These are phyloP conservation scores for sweet orange (Citrus sinensis) DNA, from an alignment of 345 rosid species.

Conservation along the genomic window DNA sequence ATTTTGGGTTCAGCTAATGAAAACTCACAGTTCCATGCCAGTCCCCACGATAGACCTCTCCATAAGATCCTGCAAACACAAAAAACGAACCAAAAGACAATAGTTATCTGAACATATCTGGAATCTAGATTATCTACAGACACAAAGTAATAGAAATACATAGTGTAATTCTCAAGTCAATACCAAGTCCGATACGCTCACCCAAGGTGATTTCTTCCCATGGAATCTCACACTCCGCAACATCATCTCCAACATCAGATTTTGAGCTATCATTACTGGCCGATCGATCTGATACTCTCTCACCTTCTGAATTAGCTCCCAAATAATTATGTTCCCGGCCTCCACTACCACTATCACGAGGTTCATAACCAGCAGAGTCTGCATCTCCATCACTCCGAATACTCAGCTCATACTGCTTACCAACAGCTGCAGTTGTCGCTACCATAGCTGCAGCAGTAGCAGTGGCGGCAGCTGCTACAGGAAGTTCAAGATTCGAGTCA, in stretches of 20 bases:
- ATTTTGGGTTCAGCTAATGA: slow-evolving; percentile 15
- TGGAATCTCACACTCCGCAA: slow-evolving; percentile 81
- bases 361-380: slow-evolving; percentile 43
- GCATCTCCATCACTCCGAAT: slow-evolving; percentile 52
- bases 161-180: slow-evolving; percentile 20
- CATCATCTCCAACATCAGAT: slow-evolving; percentile 73
- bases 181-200: slow-evolving; percentile 97
- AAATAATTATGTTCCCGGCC: slow-evolving; percentile 28
- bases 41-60: slow-evolving; percentile 93
- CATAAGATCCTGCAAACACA: slow-evolving; percentile 82
- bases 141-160: slow-evolving; percentile 18
- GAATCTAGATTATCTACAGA: slow-evolving; percentile 12
- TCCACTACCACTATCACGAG: slow-evolving; percentile 49
- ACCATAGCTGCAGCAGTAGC: slow-evolving; percentile 93
- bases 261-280: slow-evolving; percentile 56
- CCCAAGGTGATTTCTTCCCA: slow-evolving; percentile 93
- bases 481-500: slow-evolving; percentile 67
- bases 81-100: slow-evolving; percentile 16
- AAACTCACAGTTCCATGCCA: slow-evolving; percentile 98
- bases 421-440: slow-evolving; percentile 80
- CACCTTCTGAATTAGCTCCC: slow-evolving; percentile 49
- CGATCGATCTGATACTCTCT: slow-evolving; percentile 62
- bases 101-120: background rate
- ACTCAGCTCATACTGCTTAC: slow-evolving; percentile 57
- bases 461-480: slow-evolving; percentile 93